These are phyloP conservation scores for Chlamydomonas asymmetrica DNA, from an alignment of 139 green algal genomes.

Conservation along the genomic window DNA sequence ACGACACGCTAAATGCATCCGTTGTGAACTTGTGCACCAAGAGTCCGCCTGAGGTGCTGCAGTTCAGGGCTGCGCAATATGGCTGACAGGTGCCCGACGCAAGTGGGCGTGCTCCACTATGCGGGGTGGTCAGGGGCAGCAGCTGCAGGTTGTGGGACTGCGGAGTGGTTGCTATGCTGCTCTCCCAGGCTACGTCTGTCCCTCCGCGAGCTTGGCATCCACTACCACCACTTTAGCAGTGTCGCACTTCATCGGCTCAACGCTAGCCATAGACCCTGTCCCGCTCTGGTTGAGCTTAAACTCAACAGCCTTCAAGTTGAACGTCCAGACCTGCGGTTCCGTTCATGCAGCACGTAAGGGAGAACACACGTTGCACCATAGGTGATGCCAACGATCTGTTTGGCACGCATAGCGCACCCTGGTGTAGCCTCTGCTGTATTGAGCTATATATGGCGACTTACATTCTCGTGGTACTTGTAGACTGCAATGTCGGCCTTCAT, in stretches of 20 bases:
- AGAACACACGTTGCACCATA: too few species aligned
- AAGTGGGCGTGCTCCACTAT: too few species aligned
- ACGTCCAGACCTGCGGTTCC: constrained; percentile 55
- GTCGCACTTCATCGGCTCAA: constrained; percentile 28
- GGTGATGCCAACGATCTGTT: too few species aligned
- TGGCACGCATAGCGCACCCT: not conserved
- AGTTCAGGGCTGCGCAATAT: too few species aligned
- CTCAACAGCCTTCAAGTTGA: constrained; percentile 48
- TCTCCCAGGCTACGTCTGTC: too few species aligned
- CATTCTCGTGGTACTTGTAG: constrained; percentile 62
- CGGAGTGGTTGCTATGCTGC: too few species aligned
- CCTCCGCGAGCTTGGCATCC: constrained; percentile 41
- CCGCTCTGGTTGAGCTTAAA: constrained; percentile 44
- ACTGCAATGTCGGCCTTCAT: constrained; percentile 58
- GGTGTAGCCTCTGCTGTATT: not conserved
- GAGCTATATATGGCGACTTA: constrained; percentile 14
- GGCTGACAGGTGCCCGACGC: too few species aligned
- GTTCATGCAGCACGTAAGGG: not conserved
- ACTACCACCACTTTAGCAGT: constrained; percentile 51
- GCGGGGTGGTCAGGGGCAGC: too few species aligned
- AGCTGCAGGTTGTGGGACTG: too few species aligned
- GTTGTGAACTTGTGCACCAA: too few species aligned
- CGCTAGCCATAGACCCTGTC: constrained; percentile 28
- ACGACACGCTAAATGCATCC: too few species aligned
- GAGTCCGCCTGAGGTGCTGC: too few species aligned